Evolutionary conservation across 1,284 basidiomycete species (phyloP).

Genomic region (Anthracocystis panici-leucophaei): DNA sequence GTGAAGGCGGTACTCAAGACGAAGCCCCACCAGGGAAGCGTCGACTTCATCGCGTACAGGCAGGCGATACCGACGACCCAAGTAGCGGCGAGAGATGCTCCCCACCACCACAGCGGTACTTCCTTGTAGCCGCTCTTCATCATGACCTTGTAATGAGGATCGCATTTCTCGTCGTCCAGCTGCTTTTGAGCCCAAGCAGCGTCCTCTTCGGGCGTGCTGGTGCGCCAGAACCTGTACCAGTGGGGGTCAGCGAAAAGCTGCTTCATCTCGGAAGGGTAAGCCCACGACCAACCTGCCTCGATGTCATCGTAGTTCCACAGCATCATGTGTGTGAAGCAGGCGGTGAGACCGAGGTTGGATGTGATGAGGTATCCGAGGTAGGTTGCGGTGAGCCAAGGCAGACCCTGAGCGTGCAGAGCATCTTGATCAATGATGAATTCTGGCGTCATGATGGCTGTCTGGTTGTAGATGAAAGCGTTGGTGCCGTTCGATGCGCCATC

Average conservation of each 20-base stretch:
- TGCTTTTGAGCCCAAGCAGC: constrained; percentile 16
- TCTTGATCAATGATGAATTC: constrained; percentile 31
- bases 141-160: constrained; percentile 40
- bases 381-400: constrained; percentile 32
- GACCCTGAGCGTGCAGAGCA: constrained; percentile 23
- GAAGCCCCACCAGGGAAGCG: constrained; percentile 41
- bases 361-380: constrained; percentile 40
- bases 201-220: constrained; percentile 20
- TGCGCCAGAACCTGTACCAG: constrained; percentile 38
- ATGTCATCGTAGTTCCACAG: constrained; percentile 44
- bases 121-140: constrained; percentile 38
- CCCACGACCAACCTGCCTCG: constrained; percentile 41
- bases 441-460: constrained; percentile 42
- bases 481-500: constrained; percentile 31
- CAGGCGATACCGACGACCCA: constrained; percentile 31
- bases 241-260: constrained; percentile 16
- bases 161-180: constrained; percentile 21
- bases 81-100: constrained; percentile 13
- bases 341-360: constrained; percentile 38
- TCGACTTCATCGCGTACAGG: constrained; percentile 38
- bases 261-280: constrained; percentile 24
- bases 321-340: constrained; percentile 43
- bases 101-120: constrained; percentile 42
- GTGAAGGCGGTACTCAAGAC: constrained; percentile 27
- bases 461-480: constrained; percentile 37